Evolutionary conservation across 805 yeast genomes (phyloP), one percentile per base, ranked within the genome.

Genomic region (Sugiyamaella lignohabitans): DNA sequence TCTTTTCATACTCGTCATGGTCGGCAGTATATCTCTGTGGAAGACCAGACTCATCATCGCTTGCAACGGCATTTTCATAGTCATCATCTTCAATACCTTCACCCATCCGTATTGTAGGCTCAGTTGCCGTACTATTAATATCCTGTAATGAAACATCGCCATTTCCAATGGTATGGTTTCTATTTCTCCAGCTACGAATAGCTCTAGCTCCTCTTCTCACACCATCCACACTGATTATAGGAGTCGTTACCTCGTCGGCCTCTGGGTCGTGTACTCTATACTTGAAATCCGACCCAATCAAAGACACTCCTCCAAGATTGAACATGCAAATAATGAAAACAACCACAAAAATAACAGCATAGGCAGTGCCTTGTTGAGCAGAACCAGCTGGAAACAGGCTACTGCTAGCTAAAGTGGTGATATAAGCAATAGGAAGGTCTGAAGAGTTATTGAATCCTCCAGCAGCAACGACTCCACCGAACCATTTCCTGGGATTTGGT

Each of bases 401-500:
- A 1, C 87, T 80, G 14, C 76, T 72, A 21, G 84, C 81, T 58
- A 87, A 66, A 2, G 91, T 82, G 43, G 67, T 61, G 8, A 69
- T 70, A 55, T 87, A 87, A 0, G 95, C 95, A 54, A 87, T 84
- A 0, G 96, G 95, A 47, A 87, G 70, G 65, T 87, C 95, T 14
- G 88, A 78, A 38, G 83, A 79, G 59, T 87, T 87, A 38, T 88
- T 89, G 58, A 86, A 78, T 24, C 84, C 68, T 0, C 91, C 87
- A 6, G 84, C 87, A 23, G 82, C 73, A 4, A 83, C 51, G 17
- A 82, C 60, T 0, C 95, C 95, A 45, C 95, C 93, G 21, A 74
- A 66, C 91, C 94, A 87, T 34, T 74, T 65, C 49, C 73, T 74
- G 2, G 95, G 95, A 3, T 78, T 76, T 3, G 79, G 79, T 2